Evolutionary conservation across 768 basidiomycete genomes (phyloP).

Genomic region (Suillus hirtellus): DNA sequence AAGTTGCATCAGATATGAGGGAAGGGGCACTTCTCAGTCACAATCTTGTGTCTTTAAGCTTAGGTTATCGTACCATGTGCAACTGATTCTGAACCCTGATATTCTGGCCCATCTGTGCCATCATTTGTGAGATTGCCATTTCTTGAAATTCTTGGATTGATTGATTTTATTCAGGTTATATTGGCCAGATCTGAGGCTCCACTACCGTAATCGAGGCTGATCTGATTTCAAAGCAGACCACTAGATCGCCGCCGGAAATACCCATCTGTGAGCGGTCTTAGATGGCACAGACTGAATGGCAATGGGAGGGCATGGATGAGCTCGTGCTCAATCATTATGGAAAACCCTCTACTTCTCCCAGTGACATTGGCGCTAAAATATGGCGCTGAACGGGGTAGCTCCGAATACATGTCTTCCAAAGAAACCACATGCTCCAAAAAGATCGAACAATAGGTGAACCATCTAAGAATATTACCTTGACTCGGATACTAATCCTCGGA

Average conservation of each 20-base stretch:
- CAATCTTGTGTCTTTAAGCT: conserved; percentile 3
- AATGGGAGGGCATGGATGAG: background rate
- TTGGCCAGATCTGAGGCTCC: background rate
- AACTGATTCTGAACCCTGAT: background rate
- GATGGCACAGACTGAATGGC: background rate
- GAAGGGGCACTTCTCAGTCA: conserved; percentile 1
- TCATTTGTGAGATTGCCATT: background rate
- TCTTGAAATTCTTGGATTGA: background rate
- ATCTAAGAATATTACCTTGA: background rate
- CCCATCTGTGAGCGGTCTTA: background rate
- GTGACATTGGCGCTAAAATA: background rate
- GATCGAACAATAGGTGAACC: background rate
- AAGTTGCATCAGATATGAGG: background rate
- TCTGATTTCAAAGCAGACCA: background rate
- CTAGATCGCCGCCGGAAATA: no score
- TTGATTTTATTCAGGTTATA: background rate
- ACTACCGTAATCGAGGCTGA: background rate
- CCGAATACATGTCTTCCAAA: background rate
- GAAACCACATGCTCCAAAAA: background rate
- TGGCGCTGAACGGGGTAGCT: background rate
- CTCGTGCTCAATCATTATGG: background rate
- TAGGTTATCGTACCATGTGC: conserved; percentile 6
- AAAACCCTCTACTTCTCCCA: background rate
- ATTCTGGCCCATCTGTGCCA: no score
- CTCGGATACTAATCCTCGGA: background rate